A percentile compares a stretch with the other conserved stretches of the same genome.
Conservation (phyloP, 306 rosid genomes). For the Acacia acuminata region DNA sequence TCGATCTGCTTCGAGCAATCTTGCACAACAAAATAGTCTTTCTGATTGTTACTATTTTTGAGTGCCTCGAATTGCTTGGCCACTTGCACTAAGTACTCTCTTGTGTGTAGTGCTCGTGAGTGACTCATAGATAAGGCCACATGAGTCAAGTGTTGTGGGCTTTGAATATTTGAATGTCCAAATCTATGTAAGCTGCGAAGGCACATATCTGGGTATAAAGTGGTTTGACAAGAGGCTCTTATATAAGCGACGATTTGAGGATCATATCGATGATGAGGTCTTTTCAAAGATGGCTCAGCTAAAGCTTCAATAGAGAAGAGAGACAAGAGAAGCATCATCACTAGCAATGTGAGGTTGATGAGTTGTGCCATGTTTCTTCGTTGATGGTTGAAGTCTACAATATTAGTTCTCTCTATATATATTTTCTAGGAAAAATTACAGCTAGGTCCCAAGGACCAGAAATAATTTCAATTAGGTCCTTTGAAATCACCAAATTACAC, state of each 20-base stretch:
- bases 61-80: constrained; percentile 29
- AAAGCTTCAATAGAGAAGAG: background rate
- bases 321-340: background rate
- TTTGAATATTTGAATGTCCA: constrained; percentile 24
- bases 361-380: constrained; percentile 31
- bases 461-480: no score
- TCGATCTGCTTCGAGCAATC: no score
- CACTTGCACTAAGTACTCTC: constrained; percentile 31
- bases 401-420: background rate
- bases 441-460: no score
- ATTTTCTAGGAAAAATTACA: no score
- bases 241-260: constrained; percentile 26
- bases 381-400: background rate
- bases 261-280: background rate
- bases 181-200: constrained; percentile 34
- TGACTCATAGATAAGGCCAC: constrained; percentile 44
- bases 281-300: background rate
- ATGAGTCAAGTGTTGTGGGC: constrained; percentile 37
- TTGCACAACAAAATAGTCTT: no score
- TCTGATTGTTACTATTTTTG: no score
- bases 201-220: constrained; percentile 40
- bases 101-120: constrained; percentile 33
- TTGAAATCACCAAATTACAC: no score
- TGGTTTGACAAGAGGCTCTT: constrained; percentile 34
- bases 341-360: constrained; percentile 11